Evolutionary conservation across 2,329 filamentous ascomycete genomes (phyloP).

Genomic region (Camillea tinctor): DNA sequence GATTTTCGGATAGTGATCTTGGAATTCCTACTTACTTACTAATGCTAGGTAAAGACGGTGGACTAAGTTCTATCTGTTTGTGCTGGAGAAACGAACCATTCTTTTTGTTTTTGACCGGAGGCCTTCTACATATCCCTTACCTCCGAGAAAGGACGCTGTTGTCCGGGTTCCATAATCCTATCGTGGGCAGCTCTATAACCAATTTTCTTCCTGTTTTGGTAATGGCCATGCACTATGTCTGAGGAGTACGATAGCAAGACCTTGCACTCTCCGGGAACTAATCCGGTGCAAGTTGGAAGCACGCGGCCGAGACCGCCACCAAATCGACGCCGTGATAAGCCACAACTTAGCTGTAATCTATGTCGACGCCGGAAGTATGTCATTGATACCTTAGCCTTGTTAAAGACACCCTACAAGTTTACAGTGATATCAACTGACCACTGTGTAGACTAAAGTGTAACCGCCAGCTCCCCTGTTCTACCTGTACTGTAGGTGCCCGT

Average conservation of each 20-base stretch:
- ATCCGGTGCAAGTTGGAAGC: not conserved
- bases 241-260: constrained; percentile 5
- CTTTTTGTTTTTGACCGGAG: not conserved
- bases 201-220: not conserved
- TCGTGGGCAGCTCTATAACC: not conserved
- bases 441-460: constrained; percentile 19
- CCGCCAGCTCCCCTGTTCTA: constrained; percentile 19
- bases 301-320: constrained; percentile 18
- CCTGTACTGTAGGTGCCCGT: constrained; percentile 13
- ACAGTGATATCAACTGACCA: not conserved
- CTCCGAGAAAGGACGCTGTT: not conserved
- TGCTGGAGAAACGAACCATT: not conserved
- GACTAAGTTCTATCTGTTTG: not conserved
- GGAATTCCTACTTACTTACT: not conserved
- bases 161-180: not conserved
- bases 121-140: not conserved
- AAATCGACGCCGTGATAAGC: constrained; percentile 23
- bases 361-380: constrained; percentile 23
- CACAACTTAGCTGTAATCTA: constrained; percentile 21
- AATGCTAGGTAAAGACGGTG: too few relatives aligned
- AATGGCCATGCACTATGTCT: not conserved
- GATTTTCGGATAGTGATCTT: constrained; percentile 12
- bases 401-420: not conserved
- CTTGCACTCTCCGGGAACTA: not conserved
- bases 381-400: not conserved